Evolutionary conservation across 2,329 filamentous ascomycete genomes (phyloP).

Genomic region (Botrytis fabae): DNA sequence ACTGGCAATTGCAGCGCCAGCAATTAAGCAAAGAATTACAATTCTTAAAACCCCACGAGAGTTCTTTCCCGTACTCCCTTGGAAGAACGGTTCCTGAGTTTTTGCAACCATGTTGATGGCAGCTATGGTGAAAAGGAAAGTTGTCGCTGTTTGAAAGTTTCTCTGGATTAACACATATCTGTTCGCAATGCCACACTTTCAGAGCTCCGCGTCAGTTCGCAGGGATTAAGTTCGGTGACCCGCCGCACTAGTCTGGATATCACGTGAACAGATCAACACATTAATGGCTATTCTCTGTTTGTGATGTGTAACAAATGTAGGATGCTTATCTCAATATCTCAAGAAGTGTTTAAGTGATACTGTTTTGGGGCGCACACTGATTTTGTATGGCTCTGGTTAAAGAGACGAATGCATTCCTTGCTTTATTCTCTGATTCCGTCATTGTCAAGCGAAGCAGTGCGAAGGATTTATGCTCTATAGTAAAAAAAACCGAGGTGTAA

Average conservation of each 20-base stretch:
- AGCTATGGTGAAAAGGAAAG: slow-evolving; percentile 33
- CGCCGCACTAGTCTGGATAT: slow-evolving; percentile 11
- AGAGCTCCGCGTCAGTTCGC: slow-evolving; percentile 34
- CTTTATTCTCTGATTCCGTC: neutral
- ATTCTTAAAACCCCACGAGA: slow-evolving; percentile 83
- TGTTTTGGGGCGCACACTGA: neutral
- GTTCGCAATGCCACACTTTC: slow-evolving; percentile 30
- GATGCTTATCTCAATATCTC: neutral
- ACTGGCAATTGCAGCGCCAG: slow-evolving; percentile 85
- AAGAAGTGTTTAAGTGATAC: neutral
- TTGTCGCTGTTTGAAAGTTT: slow-evolving; percentile 33
- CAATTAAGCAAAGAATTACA: slow-evolving; percentile 87
- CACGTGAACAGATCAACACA: slow-evolving; percentile 4
- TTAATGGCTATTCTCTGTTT: slow-evolving; percentile 1
- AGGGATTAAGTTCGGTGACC: slow-evolving; percentile 29
- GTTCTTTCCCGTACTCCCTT: slow-evolving; percentile 77
- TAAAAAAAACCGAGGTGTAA: neutral
- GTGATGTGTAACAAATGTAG: neutral
- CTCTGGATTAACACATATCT: slow-evolving; percentile 34
- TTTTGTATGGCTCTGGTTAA: neutral
- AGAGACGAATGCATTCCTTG: neutral
- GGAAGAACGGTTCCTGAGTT: slow-evolving; percentile 54
- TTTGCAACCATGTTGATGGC: slow-evolving; percentile 44
- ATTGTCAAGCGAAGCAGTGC: neutral
- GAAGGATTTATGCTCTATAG: neutral